A percentile compares a stretch with the other conserved stretches of the same genome.
phyloP scores from a whole-genome alignment of 345 rosid genomes.

The Eucalyptus cloeziana region DNA sequence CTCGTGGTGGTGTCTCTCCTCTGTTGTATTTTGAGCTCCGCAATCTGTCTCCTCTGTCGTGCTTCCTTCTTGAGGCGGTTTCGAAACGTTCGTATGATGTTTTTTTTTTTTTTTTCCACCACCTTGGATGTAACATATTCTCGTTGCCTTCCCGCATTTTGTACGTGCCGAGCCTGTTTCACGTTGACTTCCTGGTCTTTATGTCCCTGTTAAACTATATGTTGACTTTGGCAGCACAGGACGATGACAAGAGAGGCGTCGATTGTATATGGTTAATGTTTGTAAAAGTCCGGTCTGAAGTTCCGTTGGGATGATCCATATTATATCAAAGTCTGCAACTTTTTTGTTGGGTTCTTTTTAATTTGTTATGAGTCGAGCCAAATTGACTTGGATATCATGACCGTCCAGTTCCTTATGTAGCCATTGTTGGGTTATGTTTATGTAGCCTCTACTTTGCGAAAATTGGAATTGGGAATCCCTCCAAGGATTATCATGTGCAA shows the following conservation, averaged over 20 bases:
- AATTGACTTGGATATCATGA: neutral
- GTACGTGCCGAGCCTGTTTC: neutral
- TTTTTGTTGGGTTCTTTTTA: neutral
- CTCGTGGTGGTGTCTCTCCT: neutral
- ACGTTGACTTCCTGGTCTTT: neutral
- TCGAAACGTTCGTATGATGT: neutral
- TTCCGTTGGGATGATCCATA: neutral
- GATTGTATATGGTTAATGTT: neutral
- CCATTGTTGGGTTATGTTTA: slow-evolving; percentile 6
- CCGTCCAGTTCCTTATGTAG: neutral
- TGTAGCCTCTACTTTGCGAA: slow-evolving; percentile 66
- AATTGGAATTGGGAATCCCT: slow-evolving; percentile 62
- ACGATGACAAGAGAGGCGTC: neutral
- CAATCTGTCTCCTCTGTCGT: neutral
- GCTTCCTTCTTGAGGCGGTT: neutral
- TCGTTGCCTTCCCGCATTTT: neutral
- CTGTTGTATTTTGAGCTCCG: neutral
- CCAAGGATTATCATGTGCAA: slow-evolving; percentile 73
- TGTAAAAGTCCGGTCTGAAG: neutral
- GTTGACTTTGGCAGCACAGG: neutral
- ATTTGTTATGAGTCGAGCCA: neutral
- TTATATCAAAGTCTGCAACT: neutral
- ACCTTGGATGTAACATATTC: neutral
- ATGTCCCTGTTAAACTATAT: neutral
- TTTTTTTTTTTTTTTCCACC: neutral